Conservation (phyloP, 2,329 filamentous ascomycete genomes). For the Dothiorella sarmentorum region DNA sequence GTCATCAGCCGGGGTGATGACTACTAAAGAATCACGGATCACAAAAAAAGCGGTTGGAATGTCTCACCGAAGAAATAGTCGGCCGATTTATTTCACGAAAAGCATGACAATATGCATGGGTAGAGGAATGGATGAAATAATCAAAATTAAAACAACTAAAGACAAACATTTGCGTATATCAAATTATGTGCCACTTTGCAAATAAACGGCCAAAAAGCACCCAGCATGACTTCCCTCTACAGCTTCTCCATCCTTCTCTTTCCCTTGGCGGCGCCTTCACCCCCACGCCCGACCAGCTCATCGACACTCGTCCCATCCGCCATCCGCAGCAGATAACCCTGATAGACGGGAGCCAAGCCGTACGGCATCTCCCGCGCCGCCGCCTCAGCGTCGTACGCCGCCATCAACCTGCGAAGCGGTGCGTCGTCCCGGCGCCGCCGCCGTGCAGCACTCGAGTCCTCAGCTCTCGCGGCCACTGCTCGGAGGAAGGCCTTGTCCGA, state of each 20-base stretch:
- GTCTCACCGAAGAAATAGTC: not conserved
- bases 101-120: not conserved
- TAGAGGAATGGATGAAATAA: not conserved
- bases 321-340: constrained; percentile 11
- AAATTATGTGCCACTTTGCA: too few species aligned
- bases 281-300: not conserved
- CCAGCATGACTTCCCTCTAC: not conserved
- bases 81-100: not conserved
- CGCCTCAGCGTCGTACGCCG: constrained; percentile 1
- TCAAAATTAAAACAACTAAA: not conserved
- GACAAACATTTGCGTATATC: too few species aligned
- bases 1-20: constrained; percentile 83
- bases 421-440: not conserved
- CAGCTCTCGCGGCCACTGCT: constrained; percentile 1
- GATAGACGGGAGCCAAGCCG: constrained; percentile 5
- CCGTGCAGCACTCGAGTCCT: not conserved
- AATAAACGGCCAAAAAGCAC: too few species aligned
- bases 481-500: not conserved
- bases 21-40: constrained; percentile 52
- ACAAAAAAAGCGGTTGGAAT: not conserved
- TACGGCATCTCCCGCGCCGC: not conserved
- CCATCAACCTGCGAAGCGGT: constrained; percentile 1
- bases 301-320: constrained; percentile 4
- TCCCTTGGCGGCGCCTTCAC: too few species aligned
- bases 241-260: not conserved